phyloP scores from a whole-genome alignment of 176 grass and related monocot species.

The Puya raimondii region DNA sequence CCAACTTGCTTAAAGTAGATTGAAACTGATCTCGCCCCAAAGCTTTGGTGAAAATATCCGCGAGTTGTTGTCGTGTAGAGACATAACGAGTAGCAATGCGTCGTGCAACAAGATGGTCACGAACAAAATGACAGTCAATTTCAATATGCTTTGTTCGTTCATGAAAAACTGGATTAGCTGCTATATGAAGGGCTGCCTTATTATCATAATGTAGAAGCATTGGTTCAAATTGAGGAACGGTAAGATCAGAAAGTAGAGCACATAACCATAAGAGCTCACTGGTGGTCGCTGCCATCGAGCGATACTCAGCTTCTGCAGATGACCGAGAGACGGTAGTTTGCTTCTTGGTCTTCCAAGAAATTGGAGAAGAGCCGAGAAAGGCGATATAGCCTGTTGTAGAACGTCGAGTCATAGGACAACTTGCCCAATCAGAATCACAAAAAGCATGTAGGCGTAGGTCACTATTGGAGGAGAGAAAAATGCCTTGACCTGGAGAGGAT shows the following conservation, averaged over 20 bases:
- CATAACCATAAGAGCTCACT: background rate
- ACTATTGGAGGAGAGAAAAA: background rate
- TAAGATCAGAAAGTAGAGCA: background rate
- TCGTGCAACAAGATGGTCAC: background rate
- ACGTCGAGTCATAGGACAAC: background rate
- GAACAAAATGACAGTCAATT: constrained; percentile 4
- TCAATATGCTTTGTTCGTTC: background rate
- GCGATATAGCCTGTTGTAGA: background rate
- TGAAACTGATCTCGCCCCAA: background rate
- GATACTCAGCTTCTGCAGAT: background rate
- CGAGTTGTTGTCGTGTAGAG: background rate
- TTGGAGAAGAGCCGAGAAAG: background rate
- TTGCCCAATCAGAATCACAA: background rate
- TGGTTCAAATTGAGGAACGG: background rate
- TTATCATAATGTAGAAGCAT: background rate
- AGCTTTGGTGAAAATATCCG: background rate
- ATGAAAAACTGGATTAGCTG: background rate
- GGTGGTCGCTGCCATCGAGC: background rate
- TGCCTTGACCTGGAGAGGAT: background rate
- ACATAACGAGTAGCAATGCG: background rate
- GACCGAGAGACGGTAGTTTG: background rate
- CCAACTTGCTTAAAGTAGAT: background rate
- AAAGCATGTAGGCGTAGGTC: background rate
- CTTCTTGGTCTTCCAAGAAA: background rate
- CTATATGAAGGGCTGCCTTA: background rate